Evolutionary conservation across 768 basidiomycete genomes (phyloP), one percentile per base, ranked within the genome.

Genomic region (Lyophyllum decastes): DNA sequence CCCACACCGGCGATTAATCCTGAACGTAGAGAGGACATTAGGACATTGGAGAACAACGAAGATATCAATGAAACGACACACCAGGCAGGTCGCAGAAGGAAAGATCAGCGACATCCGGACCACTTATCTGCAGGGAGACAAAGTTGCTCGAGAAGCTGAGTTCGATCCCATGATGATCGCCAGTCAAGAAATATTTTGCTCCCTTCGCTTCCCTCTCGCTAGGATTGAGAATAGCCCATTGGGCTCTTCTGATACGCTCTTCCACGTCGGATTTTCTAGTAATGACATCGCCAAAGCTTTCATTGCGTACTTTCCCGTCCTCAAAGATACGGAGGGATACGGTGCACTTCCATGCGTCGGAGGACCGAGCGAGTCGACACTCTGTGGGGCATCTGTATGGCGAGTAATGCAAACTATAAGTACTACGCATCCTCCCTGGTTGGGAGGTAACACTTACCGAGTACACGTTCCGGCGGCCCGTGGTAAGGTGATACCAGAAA

Each of bases 401-500:
- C 24, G 8, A 16, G 25, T n/a, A 21, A 52, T 3, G 16, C n/a
- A 10, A 4, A 19, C 10, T 4, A 5, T 41, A 17, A 41, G 40
- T 7, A 17, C 14, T 3, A 19, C 4, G 6, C 4, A 19, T 5
- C 4, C 4, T 10, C 4, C 19, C 19, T 4, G 4, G n/a, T 5
- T 5, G 40, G 21, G 45, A 9, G 22, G 49, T 34, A 30, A 25
- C 10, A n/a, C 25, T 38, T 59, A 85, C 90, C 90, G 78, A 0
- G 90, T 92, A 59, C 90, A 91, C 0, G 89, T 90, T 0, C 90
- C 90, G n/a, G 83, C 76, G 0, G 86, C 86, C 10, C 88, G 79
- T 22, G 89, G 89, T 0, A 91, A 72, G 0, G 81, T 87, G 17
- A 91, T 82, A 0, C 89, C 87, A 0, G 88, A 89, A 45, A 92